Evolutionary conservation across 2,329 filamentous ascomycete genomes (phyloP).

Genomic region (Phialophora chinensis): DNA sequence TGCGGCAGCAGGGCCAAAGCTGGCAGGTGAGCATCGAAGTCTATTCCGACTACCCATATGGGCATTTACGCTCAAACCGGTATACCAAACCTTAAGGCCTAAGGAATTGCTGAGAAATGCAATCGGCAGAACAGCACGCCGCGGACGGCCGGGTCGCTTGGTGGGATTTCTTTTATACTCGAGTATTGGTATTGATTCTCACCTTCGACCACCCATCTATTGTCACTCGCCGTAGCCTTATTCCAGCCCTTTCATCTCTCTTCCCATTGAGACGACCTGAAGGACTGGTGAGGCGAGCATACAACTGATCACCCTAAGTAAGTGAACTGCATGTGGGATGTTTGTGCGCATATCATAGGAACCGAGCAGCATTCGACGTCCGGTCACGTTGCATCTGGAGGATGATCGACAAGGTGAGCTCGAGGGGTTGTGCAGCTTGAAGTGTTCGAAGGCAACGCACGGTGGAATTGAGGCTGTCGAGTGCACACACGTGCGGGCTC

Average conservation of each 20-base stretch:
- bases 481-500: too few relatives aligned
- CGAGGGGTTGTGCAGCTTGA: background rate
- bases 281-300: background rate
- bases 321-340: background rate
- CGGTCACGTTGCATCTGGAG: background rate
- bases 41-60: background rate
- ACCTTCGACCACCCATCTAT: background rate
- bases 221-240: background rate
- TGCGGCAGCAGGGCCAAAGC: too few relatives aligned
- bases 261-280: background rate
- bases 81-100: background rate
- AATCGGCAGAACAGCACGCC: background rate
- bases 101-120: background rate
- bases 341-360: background rate
- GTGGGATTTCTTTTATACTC: background rate
- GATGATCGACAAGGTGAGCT: background rate
- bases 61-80: background rate
- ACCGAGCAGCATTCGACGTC: background rate
- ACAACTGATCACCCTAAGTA: background rate
- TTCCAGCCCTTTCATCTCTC: background rate
- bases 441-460: too few relatives aligned
- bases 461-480: too few relatives aligned
- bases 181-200: background rate
- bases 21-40: background rate
- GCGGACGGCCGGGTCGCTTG: background rate